Conservation (phyloP, 805 yeast species). For the Candida ascalaphidarum region DNA sequence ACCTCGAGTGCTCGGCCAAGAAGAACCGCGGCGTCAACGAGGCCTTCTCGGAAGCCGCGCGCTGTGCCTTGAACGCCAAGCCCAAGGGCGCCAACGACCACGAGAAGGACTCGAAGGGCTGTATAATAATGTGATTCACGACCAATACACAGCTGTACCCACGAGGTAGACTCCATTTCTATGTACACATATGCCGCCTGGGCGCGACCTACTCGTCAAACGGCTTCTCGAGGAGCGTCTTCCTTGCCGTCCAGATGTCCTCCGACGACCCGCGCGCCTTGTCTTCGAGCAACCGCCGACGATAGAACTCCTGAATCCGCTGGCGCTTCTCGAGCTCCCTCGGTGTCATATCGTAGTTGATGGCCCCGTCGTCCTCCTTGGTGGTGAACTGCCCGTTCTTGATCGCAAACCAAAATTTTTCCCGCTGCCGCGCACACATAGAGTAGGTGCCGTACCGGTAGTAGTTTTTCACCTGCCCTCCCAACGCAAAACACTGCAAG, state of each 20-base stretch:
- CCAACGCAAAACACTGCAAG: slow-evolving; percentile 78
- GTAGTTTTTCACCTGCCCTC: slow-evolving; percentile 80
- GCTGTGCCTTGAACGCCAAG: slow-evolving; percentile 87
- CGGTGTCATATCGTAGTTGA: slow-evolving; percentile 17
- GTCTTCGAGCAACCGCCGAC: slow-evolving; percentile 50
- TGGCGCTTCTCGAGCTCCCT: slow-evolving; percentile 42
- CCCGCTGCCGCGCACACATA: slow-evolving; percentile 60
- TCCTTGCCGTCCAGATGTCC: slow-evolving; percentile 66
- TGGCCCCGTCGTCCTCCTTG: slow-evolving; percentile 12
- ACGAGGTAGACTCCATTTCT: too few species aligned
- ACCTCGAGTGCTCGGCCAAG: slow-evolving; percentile 95
- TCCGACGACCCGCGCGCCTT: slow-evolving; percentile 69
- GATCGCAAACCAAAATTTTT: slow-evolving; percentile 76
- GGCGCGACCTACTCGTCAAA: slow-evolving; percentile 28
- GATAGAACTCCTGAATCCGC: slow-evolving; percentile 63
- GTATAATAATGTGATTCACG: slow-evolving; percentile 25
- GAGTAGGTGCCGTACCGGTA: slow-evolving; percentile 78
- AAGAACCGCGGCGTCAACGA: slow-evolving; percentile 97
- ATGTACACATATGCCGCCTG: too few species aligned
- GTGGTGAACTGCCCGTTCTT: slow-evolving; percentile 32
- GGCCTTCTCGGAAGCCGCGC: slow-evolving; percentile 97
- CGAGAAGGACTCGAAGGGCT: slow-evolving; percentile 31
- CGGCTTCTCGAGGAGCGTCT: slow-evolving; percentile 25
- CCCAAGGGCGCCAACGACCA: slow-evolving; percentile 63
- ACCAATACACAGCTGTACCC: too few species aligned